These are phyloP conservation scores for Whalleya microplaca DNA, from an alignment of 2,329 filamentous ascomycete species.

Conservation along the genomic window DNA sequence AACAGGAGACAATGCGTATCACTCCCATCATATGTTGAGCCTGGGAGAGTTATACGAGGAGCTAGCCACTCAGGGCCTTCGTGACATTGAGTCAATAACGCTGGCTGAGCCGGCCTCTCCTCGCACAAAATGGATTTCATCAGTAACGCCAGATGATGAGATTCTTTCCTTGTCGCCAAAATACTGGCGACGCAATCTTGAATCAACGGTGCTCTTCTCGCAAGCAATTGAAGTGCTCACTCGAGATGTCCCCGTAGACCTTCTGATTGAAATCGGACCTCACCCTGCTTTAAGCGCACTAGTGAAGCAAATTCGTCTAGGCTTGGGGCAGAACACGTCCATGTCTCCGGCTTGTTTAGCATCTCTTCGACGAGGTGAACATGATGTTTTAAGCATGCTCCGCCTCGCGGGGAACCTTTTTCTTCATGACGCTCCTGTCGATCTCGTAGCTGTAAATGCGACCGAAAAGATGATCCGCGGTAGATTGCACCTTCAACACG, in stretches of 20 bases:
- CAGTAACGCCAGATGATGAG: background rate
- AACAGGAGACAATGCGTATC: constrained; percentile 16
- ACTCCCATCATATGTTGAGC: constrained; percentile 15
- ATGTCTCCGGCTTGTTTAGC: background rate
- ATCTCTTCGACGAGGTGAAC: constrained; percentile 1
- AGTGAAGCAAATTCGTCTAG: constrained; percentile 5
- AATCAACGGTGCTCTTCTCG: constrained; percentile 1
- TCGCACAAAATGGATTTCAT: background rate
- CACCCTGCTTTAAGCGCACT: constrained; percentile 2
- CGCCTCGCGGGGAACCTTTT: constrained; percentile 1
- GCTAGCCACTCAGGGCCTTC: too few species aligned
- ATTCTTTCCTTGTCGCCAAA: background rate
- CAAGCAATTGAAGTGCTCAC: background rate
- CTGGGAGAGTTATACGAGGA: constrained; percentile 2
- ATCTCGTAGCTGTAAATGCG: constrained; percentile 7
- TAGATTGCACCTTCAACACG: background rate
- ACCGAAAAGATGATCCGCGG: background rate
- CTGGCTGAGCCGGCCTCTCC: background rate
- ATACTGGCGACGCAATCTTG: constrained; percentile 8
- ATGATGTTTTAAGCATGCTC: constrained; percentile 3
- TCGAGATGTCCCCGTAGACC: background rate
- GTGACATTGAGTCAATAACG: background rate
- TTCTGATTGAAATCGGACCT: constrained; percentile 11
- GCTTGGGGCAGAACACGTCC: background rate
- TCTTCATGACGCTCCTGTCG: background rate